A percentile compares a stretch with the other conserved stretches of the same genome.
These are phyloP conservation scores for Tylopilus sp. DNA, from an alignment of 1,284 basidiomycete genomes.

Conservation along the genomic window DNA sequence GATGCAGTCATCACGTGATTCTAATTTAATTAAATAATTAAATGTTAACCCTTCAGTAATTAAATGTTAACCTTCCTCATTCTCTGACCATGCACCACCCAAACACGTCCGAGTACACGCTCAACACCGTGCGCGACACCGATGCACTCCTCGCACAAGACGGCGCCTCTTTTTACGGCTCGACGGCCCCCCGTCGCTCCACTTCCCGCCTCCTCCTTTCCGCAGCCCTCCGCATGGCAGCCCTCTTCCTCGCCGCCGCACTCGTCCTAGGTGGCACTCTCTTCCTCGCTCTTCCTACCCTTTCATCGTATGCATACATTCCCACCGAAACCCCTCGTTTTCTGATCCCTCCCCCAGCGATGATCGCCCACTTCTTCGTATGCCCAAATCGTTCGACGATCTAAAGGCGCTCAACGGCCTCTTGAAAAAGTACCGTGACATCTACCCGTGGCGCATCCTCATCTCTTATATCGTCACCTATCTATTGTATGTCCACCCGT, in stretches of 20 bases:
- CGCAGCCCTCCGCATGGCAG: conserved; percentile 79
- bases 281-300: conserved; percentile 74
- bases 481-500: conserved; percentile 67
- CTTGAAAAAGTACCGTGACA: conserved; percentile 85
- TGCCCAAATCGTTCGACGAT: conserved; percentile 82
- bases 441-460: conserved; percentile 78
- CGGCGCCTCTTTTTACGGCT: conserved; percentile 36
- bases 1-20: conserved; percentile 23
- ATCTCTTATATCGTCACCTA: conserved; percentile 85
- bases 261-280: conserved; percentile 68
- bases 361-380: conserved; percentile 69
- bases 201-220: conserved; percentile 61
- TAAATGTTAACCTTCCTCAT: neutral
- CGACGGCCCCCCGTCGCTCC: conserved; percentile 35
- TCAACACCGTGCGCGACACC: conserved; percentile 39
- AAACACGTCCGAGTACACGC: conserved; percentile 62
- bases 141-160: conserved; percentile 27
- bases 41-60: too few relatives aligned
- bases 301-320: conserved; percentile 62
- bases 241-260: conserved; percentile 71
- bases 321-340: neutral
- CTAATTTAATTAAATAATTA: neutral
- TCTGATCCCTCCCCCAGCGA: conserved; percentile 42
- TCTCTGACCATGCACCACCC: conserved; percentile 27
- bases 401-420: conserved; percentile 77